These are phyloP conservation scores for Tricholoma furcatifolium DNA, from an alignment of 768 basidiomycete genomes.

Conservation along the genomic window DNA sequence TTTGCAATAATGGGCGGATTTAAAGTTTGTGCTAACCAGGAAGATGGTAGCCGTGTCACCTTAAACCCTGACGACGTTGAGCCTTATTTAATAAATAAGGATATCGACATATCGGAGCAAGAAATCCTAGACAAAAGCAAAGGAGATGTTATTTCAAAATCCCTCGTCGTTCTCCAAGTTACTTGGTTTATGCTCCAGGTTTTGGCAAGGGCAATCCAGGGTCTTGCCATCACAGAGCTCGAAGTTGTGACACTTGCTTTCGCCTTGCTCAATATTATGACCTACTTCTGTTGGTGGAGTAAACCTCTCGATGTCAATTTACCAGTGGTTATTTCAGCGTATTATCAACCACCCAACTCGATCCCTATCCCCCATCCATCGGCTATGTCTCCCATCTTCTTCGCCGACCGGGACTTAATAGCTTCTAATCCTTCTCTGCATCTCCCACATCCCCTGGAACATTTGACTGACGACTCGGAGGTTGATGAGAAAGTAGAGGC, in stretches of 20 bases:
- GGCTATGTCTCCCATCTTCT: no score
- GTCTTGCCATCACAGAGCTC: conserved; percentile 24
- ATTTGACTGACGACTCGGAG: no score
- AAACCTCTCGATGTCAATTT: conserved; percentile 27
- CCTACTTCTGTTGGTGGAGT: conserved; percentile 31
- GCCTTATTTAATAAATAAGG: neutral
- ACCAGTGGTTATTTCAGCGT: conserved; percentile 3
- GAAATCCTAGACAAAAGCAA: conserved; percentile 26
- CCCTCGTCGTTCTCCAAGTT: conserved; percentile 20
- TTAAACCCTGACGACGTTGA: conserved; percentile 6
- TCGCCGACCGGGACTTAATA: no score
- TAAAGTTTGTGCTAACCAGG: neutral
- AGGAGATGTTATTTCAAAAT: conserved; percentile 16
- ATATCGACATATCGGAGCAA: conserved; percentile 8
- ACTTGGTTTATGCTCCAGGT: conserved; percentile 28
- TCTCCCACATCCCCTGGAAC: no score
- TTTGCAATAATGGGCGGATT: conserved; percentile 29
- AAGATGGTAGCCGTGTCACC: neutral
- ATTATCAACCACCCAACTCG: no score
- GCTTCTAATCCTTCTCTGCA: no score
- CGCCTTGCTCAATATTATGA: conserved; percentile 21
- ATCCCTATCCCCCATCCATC: no score
- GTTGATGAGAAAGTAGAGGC: no score
- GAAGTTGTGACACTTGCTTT: conserved; percentile 29
- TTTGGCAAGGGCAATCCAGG: conserved; percentile 18